Evolutionary conservation across 768 basidiomycete genomes (phyloP).

Genomic region (Trametes maxima): DNA sequence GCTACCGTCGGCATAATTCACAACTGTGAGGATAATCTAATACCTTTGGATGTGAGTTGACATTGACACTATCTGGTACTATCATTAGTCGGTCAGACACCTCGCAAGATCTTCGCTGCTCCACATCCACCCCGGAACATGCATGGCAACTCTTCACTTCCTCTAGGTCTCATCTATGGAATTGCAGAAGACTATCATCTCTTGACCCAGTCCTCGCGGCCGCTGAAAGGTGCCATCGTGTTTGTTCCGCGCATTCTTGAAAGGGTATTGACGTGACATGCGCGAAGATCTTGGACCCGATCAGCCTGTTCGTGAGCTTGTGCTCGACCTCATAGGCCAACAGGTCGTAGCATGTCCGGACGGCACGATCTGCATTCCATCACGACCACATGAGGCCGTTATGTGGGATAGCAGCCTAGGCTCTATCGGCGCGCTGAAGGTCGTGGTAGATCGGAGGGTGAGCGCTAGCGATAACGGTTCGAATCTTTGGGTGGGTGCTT

Average conservation of each 20-base stretch:
- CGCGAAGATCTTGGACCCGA: slow-evolving; percentile 50
- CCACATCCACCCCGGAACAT: slow-evolving; percentile 78
- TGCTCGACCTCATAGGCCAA: slow-evolving; percentile 59
- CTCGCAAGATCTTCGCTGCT: slow-evolving; percentile 75
- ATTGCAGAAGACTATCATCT: slow-evolving; percentile 83
- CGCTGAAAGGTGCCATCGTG: slow-evolving; percentile 52
- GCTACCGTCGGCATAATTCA: slow-evolving; percentile 95
- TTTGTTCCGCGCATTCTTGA: not conserved
- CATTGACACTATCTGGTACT: not conserved
- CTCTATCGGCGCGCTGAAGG: slow-evolving; percentile 57
- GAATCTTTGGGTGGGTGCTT: not conserved
- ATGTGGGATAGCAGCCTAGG: slow-evolving; percentile 55
- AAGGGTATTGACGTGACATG: not conserved
- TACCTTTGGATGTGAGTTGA: too few species aligned
- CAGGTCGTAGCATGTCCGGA: slow-evolving; percentile 63
- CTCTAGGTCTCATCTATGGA: slow-evolving; percentile 70
- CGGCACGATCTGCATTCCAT: slow-evolving; percentile 59
- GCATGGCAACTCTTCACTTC: slow-evolving; percentile 72
- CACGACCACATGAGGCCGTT: slow-evolving; percentile 65
- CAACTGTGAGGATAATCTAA: slow-evolving; percentile 63
- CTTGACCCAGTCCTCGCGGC: slow-evolving; percentile 57
- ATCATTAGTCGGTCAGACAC: slow-evolving; percentile 85
- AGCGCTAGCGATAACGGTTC: slow-evolving; percentile 3
- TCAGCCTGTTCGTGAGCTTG: slow-evolving; percentile 51
- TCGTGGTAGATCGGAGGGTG: slow-evolving; percentile 66